phyloP scores from a whole-genome alignment of 495 filamentous ascomycete species.

The Podospora sp. region DNA sequence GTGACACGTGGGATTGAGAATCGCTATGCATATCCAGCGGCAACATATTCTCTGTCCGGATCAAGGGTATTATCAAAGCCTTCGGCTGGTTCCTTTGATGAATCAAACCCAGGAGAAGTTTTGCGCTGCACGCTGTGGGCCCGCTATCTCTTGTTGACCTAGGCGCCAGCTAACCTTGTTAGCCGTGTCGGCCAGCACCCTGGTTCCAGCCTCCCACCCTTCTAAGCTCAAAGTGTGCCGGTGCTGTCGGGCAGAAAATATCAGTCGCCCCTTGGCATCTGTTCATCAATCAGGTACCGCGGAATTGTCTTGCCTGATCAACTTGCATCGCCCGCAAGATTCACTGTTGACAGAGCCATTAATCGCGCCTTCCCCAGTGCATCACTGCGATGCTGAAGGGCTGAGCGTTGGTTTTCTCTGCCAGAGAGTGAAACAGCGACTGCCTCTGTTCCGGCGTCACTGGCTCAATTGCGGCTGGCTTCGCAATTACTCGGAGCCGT shows the following conservation, averaged over 20 bases:
- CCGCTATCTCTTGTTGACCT: not conserved
- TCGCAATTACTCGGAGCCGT: slow-evolving; percentile 12
- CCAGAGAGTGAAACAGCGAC: not conserved
- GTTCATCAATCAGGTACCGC: not conserved
- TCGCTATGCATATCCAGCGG: too few species aligned
- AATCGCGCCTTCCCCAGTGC: not conserved
- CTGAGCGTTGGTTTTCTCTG: not conserved
- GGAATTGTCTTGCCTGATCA: not conserved
- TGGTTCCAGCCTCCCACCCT: slow-evolving; percentile 1
- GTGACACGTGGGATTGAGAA: too few species aligned
- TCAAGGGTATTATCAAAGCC: too few species aligned
- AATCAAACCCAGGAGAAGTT: not conserved
- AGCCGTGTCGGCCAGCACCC: not conserved
- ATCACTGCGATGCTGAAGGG: not conserved
- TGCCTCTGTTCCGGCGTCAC: not conserved
- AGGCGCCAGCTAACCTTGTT: not conserved
- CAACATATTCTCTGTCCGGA: too few species aligned
- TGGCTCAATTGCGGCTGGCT: slow-evolving; percentile 16
- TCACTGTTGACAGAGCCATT: not conserved
- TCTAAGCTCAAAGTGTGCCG: not conserved
- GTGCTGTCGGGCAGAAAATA: not conserved
- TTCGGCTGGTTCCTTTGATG: not conserved
- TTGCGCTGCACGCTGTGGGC: not conserved
- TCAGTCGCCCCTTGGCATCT: not conserved
- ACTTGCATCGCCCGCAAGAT: not conserved